Conservation (phyloP, 169 alveolate species). For the Prorocentrum cordatum region DNA sequence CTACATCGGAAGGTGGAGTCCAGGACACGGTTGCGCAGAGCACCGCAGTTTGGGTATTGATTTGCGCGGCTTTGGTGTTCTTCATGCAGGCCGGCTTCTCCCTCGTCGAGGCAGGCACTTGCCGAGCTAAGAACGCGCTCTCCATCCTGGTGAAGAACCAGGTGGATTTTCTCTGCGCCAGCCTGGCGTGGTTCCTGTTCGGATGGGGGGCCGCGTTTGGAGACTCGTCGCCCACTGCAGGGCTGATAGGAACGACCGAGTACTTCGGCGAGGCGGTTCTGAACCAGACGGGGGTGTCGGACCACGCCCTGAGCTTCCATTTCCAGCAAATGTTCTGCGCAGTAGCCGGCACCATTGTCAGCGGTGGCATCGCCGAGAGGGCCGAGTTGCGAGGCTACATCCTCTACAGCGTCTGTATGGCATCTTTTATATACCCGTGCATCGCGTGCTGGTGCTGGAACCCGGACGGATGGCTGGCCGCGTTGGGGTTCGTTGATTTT, state of each 20-base stretch:
- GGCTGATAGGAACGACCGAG: no score
- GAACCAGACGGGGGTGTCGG: no score
- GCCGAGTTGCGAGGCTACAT: background rate
- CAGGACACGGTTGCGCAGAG: no score
- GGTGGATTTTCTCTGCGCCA: background rate
- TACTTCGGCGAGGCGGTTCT: no score
- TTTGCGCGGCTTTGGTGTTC: slow-evolving; percentile 6
- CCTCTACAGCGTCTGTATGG: background rate
- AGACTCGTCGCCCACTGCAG: background rate
- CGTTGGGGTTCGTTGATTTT: background rate
- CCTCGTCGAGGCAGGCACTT: background rate
- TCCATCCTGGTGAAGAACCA: background rate
- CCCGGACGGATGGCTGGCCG: background rate
- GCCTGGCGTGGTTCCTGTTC: background rate
- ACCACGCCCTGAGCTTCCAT: background rate
- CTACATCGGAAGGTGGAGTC: no score
- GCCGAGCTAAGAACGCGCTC: background rate
- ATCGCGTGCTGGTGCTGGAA: background rate
- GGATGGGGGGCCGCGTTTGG: slow-evolving; percentile 1
- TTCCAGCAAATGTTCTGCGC: background rate
- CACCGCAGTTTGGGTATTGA: background rate
- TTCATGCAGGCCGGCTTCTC: background rate
- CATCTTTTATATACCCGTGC: background rate
- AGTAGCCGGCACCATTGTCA: background rate
- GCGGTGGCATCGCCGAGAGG: slow-evolving; percentile 1